Evolutionary conservation across 768 basidiomycete species (phyloP).

Genomic region (Fibroporia radiculosa): DNA sequence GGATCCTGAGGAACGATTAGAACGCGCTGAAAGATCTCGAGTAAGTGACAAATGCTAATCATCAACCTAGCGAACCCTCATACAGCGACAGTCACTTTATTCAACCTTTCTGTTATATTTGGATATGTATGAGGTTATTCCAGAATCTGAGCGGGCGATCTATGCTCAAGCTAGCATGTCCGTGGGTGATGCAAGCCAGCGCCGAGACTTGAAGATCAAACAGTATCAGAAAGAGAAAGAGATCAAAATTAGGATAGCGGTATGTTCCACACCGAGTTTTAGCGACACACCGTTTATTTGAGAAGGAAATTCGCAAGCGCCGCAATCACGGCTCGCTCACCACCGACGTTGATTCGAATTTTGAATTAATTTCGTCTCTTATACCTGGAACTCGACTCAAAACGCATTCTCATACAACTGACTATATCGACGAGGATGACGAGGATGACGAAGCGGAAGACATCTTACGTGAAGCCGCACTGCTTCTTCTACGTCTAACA

Average conservation of each 20-base stretch:
- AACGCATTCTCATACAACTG: background rate
- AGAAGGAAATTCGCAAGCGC: conserved; percentile 49
- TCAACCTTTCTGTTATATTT: conserved; percentile 31
- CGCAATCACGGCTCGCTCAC: conserved; percentile 32
- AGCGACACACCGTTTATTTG: background rate
- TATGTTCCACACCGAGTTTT: conserved; percentile 20
- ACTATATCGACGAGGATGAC: conserved; percentile 22
- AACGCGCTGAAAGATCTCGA: conserved; percentile 45
- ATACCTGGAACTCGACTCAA: conserved; percentile 39
- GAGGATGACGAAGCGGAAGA: conserved; percentile 59
- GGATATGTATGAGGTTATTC: conserved; percentile 60
- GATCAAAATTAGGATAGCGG: conserved; percentile 63
- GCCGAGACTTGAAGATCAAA: conserved; percentile 84
- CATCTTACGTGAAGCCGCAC: conserved; percentile 52
- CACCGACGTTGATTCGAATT: conserved; percentile 35
- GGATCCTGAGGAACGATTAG: conserved; percentile 51
- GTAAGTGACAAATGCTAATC: conserved; percentile 31
- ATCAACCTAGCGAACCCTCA: background rate
- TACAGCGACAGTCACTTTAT: background rate
- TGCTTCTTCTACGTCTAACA: conserved; percentile 66
- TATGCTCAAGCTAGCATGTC: conserved; percentile 40
- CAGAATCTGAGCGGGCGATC: conserved; percentile 49
- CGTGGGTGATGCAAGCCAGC: conserved; percentile 57
- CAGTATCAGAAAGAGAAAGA: conserved; percentile 87
- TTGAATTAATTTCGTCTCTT: conserved; percentile 58